Evolutionary conservation across 1,139 yeast species (phyloP).

Genomic region (Spathaspora sp.): DNA sequence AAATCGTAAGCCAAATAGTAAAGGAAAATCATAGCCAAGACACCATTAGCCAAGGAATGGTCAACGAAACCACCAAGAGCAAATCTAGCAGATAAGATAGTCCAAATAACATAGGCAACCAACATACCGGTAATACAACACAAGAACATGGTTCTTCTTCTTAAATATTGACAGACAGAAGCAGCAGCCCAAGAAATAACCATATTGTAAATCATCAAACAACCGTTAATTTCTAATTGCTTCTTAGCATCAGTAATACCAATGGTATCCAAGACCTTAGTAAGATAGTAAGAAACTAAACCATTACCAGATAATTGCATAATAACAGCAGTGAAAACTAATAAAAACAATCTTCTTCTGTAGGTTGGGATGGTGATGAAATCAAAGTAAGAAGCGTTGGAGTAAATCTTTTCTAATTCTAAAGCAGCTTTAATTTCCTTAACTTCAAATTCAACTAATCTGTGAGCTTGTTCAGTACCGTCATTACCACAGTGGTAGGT

Average conservation of each 20-base stretch:
- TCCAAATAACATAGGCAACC: constrained; percentile 38
- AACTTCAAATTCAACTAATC: constrained; percentile 44
- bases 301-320: constrained; percentile 56
- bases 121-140: constrained; percentile 37
- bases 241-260: constrained; percentile 45
- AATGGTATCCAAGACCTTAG: constrained; percentile 46
- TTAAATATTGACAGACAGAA: constrained; percentile 28
- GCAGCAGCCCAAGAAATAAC: constrained; percentile 34
- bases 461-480: constrained; percentile 27
- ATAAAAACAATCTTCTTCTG: constrained; percentile 45
- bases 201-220: constrained; percentile 43
- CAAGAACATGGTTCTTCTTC: constrained; percentile 48
- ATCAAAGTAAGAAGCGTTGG: constrained; percentile 32
- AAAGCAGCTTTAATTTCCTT: constrained; percentile 44
- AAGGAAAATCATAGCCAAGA: constrained; percentile 47
- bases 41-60: constrained; percentile 38
- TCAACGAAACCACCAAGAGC: constrained; percentile 35
- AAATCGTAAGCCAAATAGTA: constrained; percentile 38
- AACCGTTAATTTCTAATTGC: constrained; percentile 49
- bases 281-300: constrained; percentile 50
- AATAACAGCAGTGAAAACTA: constrained; percentile 31
- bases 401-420: constrained; percentile 29
- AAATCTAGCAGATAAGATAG: constrained; percentile 36
- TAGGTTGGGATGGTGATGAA: constrained; percentile 34
- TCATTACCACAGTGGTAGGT: constrained; percentile 41